These are phyloP conservation scores for Metarhizium sp. DNA, from an alignment of 2,329 filamentous ascomycete genomes.

Conservation along the genomic window DNA sequence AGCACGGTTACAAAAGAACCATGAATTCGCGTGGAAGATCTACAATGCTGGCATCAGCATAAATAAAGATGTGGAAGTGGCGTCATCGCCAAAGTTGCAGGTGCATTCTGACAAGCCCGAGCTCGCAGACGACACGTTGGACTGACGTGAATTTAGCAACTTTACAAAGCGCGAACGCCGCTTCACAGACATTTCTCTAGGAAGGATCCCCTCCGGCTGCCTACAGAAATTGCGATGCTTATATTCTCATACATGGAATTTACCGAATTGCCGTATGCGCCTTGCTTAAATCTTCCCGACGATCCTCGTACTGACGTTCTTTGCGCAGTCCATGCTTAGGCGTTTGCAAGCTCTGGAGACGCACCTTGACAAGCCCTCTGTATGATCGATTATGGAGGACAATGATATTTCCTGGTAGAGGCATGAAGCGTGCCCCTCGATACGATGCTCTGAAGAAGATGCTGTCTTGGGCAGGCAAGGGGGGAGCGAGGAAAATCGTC, in stretches of 20 bases:
- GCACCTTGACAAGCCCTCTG: conserved; percentile 17
- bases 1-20: conserved; percentile 25
- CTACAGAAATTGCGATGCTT: conserved; percentile 25
- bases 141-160: conserved; percentile 17
- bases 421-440: conserved; percentile 14
- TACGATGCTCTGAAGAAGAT: conserved; percentile 18
- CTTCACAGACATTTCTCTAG: conserved; percentile 23
- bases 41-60: conserved; percentile 30
- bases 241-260: conserved; percentile 27
- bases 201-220: conserved; percentile 26
- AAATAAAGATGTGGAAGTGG: conserved; percentile 15
- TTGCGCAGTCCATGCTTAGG: conserved; percentile 18
- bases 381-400: conserved; percentile 21
- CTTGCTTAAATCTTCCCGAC: not conserved
- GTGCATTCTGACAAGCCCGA: conserved; percentile 11
- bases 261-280: conserved; percentile 18
- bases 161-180: conserved; percentile 23
- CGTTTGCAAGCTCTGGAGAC: conserved; percentile 24
- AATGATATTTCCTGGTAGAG: conserved; percentile 17
- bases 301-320: conserved; percentile 1
- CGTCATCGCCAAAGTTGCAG: conserved; percentile 23
- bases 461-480: conserved; percentile 21
- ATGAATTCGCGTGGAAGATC: conserved; percentile 29
- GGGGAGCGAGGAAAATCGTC: conserved; percentile 17
- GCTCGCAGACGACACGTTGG: not conserved